Evolutionary conservation across 108 stramenopile genomes (phyloP).

Genomic region (Phaeodactylum tricornutum): DNA sequence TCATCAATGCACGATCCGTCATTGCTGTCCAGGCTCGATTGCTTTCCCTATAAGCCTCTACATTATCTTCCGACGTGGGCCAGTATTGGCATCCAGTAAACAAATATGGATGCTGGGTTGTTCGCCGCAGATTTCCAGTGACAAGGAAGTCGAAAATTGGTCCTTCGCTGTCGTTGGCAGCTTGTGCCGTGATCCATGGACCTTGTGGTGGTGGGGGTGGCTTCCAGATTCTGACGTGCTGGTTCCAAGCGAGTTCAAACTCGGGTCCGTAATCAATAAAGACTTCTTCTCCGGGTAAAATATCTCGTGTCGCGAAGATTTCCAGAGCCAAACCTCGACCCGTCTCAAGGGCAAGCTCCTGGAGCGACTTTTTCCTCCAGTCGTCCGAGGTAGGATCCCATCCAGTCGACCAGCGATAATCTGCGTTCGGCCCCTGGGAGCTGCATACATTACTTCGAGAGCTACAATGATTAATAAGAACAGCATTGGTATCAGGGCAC

Average conservation of each 20-base stretch:
- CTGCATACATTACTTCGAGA: constrained; percentile 2
- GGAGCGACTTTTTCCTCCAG: constrained; percentile 36
- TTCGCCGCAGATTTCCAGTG: constrained; percentile 2
- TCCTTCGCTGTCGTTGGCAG: constrained; percentile 3
- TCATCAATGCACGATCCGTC: constrained; percentile 8
- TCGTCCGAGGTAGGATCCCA: constrained; percentile 34
- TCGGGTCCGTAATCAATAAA: constrained; percentile 51
- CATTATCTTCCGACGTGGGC: constrained; percentile 3
- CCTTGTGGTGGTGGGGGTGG: constrained; percentile 10
- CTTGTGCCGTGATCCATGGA: neutral
- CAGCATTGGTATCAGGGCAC: constrained; percentile 25
- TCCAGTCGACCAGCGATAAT: constrained; percentile 38
- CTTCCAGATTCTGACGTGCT: constrained; percentile 36
- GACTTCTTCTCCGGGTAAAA: constrained; percentile 48
- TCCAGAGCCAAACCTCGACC: constrained; percentile 52
- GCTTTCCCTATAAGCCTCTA: neutral
- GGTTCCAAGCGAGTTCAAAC: constrained; percentile 53
- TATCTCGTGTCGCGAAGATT: constrained; percentile 60
- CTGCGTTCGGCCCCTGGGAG: constrained; percentile 34
- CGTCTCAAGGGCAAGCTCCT: constrained; percentile 27
- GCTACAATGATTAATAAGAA: constrained; percentile 26
- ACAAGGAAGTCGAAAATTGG: constrained; percentile 1
- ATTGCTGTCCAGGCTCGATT: constrained; percentile 1
- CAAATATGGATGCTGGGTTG: neutral
- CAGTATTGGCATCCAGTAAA: constrained; percentile 13